Base-by-base conservation (phyloP, 352 stramenopile species). In the Phytopythium sindhum region DNA sequence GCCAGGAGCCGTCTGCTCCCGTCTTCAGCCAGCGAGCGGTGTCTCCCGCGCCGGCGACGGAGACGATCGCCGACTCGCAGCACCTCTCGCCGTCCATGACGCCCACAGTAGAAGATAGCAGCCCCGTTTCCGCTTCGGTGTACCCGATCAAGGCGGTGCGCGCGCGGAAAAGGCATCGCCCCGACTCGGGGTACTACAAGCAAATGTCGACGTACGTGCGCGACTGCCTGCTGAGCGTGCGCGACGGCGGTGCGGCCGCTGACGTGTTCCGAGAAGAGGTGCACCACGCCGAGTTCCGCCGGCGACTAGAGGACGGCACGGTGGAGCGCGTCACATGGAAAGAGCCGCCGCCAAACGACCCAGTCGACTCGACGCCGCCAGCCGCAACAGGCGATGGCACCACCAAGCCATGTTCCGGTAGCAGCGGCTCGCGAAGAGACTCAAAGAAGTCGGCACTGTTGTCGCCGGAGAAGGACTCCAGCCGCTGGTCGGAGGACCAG, bases 171-270 rank as follows among this genome's bases (percentile, higher is more conserved):
- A 75, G 87, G 47, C 84, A 94, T 76, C 87, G 85, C 0, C 87
- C 87, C 17, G 81, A 93, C 67, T 91, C 84, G 15, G 74, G 79
- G 1, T 94, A 96, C 70, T 90, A 86, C 71, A 86, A 86, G 63
- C 81, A 89, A 48, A 94, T 96, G 85, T 92, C 87, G 17, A 91
- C 82, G 28, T 91, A 90, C 57, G 83, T 96, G 58, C 82, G 84
- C 54, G 82, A 90, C 65, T 93, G 85, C 52, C 72, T 96, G 54
- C 72, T 96, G 21, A 90, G 75, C 55, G 80, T 96, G 58, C 85
- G 87, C n/a, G 74, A 90, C 47, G 31, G 70, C 44, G 68, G 68
- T 17, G 64, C 74, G 17, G 65, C 73, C 5, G 68, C 70, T 2
- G 78, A 84, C 9, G 73, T 80, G 21, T 80, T 91, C 52, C 69